Percentiles rank a stretch among this genome's conserved stretches.
Evolutionary conservation across 495 filamentous ascomycete genomes (phyloP).

Genomic region (Talaromyces ruber): DNA sequence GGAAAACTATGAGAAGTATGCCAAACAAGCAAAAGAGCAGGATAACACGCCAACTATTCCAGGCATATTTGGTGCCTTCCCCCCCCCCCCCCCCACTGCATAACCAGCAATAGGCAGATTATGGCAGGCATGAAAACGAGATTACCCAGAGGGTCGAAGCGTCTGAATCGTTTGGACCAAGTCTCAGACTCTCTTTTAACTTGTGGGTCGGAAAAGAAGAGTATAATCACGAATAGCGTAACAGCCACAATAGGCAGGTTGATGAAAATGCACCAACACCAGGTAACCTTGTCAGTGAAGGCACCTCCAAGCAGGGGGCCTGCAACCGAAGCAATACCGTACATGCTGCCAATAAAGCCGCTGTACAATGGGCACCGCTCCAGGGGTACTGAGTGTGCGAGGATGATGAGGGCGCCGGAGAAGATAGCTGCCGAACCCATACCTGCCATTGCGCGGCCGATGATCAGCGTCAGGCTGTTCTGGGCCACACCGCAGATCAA

Average conservation of each 20-base stretch:
- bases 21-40: constrained; percentile 16
- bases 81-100: constrained; percentile 20
- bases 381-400: constrained; percentile 65
- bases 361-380: not conserved
- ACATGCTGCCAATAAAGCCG: constrained; percentile 29
- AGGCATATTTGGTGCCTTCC: constrained; percentile 15
- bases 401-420: constrained; percentile 62
- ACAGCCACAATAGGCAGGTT: constrained; percentile 36
- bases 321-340: constrained; percentile 26
- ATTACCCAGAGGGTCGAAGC: constrained; percentile 23
- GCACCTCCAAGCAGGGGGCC: constrained; percentile 36
- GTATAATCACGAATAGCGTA: constrained; percentile 19
- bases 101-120: constrained; percentile 20
- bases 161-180: constrained; percentile 18
- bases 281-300: constrained; percentile 30
- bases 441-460: constrained; percentile 69
- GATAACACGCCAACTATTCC: constrained; percentile 14
- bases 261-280: constrained; percentile 47
- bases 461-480: constrained; percentile 45
- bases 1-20: constrained; percentile 16
- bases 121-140: constrained; percentile 17
- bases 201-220: constrained; percentile 18
- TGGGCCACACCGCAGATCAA: constrained; percentile 72
- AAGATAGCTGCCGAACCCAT: constrained; percentile 67
- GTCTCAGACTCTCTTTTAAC: not conserved